Evolutionary conservation across 2,329 filamentous ascomycete species (phyloP), one percentile per base, ranked within the genome.

Genomic region (Beauveria sp.): DNA sequence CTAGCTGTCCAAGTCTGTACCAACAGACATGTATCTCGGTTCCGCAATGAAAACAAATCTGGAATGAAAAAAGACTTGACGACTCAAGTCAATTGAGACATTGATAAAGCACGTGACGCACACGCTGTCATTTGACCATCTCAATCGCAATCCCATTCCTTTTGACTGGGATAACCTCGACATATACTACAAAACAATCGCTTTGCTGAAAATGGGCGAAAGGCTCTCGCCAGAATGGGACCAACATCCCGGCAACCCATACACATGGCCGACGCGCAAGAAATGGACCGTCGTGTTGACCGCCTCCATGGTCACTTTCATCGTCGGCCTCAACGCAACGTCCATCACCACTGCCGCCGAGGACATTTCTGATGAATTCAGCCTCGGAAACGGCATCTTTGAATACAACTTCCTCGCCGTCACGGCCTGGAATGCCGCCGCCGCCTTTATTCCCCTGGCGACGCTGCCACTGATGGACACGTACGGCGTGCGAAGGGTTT

Each of bases 381-480:
- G n/a, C n/a, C 61, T 64, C 16, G 34, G 24, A 22, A 56, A 16
- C 61, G 38, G 31, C 24, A 3, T 12, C 0, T 26, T 64, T 22
- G 63, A 64, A 34, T 43, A 49, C 55, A 63, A 60, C 51, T 63
- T 64, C n/a, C 60, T 64, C 5, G 16, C 63, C 20, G 55, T 62
- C 22, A 64, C 63, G 43, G 63, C 63, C 14, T 64, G 63, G 63
- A 64, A 63, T 24, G 63, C 55, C 16, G 63, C 61, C 2, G 63
- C 63, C 16, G 63, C 63, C 0, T 18, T 61, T 10, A 57, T 62
- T 3, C 61, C 63, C 3, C 42, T 64, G 28, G 28, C 50, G 6
- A 64, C 63, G 18, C 61, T 64, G 31, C 63, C 63, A n/a, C 22
- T 64, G 8, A 64, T 64, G 63, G 63, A 64, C 48, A 64, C 61